Evolutionary conservation across 2,329 filamentous ascomycete genomes (phyloP), one percentile per base, ranked within the genome.

Genomic region (Phyllosticta citribraziliensis): DNA sequence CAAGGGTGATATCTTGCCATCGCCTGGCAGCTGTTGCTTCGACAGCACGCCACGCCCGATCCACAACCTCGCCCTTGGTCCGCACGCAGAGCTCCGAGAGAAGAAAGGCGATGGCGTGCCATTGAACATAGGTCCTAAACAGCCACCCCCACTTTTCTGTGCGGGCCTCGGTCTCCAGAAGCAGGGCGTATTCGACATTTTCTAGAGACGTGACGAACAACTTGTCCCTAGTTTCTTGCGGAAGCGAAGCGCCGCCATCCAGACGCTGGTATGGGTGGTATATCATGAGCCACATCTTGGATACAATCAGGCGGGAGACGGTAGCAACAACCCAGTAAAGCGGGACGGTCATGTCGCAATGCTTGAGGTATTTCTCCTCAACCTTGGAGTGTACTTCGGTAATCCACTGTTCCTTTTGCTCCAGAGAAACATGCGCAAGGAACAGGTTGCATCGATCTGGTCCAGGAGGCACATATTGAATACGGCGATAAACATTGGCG

Each of bases 221-320:
- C 62, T 85, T 85, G 64, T 90, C 83, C 61, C 84, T 83, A 9
- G 84, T 83, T 55, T 86, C 85, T 56, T 82, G 79, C 0, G 84
- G 81, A 8, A 88, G 76, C 25, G 78, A 79, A 9, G 78, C 73
- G n/a, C 79, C 79, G 10, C 80, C 78, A 25, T 84, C 81, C 35
- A 80, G 79, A 57, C 85, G 82, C 33, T 88, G 84, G 67, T 87
- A 80, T 0, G 88, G 88, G 66, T 93, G 86, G 67, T 93, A 88
- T 2, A 90, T 81, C 63, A 91, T 81, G 40, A 94, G 79, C 76
- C 86, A 89, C 78, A 91, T 84, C 73, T 89, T 90, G 51, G 84
- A 84, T 71, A 89, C 80, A 64, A 89, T 84, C 27, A 90, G 78
- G 10, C 86, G 82, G 2, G 82, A 79, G 19, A 88, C 78, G 25